Evolutionary conservation across 106 monocot species (phyloP).

Genomic region (Dioscorea zingiberensis): DNA sequence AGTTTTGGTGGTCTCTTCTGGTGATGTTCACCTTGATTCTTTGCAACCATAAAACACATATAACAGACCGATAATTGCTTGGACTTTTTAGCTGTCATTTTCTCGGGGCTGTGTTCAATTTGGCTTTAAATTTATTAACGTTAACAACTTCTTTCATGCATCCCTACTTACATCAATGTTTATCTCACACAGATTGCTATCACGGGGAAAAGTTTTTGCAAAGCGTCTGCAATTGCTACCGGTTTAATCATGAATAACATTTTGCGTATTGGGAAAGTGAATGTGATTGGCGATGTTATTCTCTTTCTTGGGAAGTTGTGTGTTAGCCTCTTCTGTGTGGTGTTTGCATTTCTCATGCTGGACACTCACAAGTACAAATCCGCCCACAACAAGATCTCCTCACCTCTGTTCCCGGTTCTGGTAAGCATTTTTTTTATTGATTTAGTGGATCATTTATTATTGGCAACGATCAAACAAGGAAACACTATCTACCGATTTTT

Average conservation of each 20-base stretch:
- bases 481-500: no score
- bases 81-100: no score
- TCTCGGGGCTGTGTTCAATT: no score
- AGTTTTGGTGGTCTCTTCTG: no score
- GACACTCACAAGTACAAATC: conserved; percentile 92
- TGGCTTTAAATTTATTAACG: no score
- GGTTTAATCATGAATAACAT: conserved; percentile 97
- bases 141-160: no score
- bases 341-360: conserved; percentile 96
- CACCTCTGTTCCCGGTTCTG: conserved; percentile 93
- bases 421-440: conserved; percentile 31
- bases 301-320: conserved; percentile 94
- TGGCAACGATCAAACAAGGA: no score
- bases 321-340: conserved; percentile 81
- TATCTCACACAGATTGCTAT: conserved; percentile 77
- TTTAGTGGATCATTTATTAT: no score
- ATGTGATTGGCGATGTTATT: conserved; percentile 97
- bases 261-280: conserved; percentile 97
- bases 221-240: conserved; percentile 78
- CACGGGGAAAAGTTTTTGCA: conserved; percentile 97
- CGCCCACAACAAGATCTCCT: conserved; percentile 92
- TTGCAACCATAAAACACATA: no score
- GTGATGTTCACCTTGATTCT: no score
- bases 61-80: no score
- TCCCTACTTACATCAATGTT: no score